A percentile compares a stretch with the other conserved stretches of the same genome.
Evolutionary conservation across 179 eudicot species (phyloP).

Genomic region (Corrigiola litoralis): DNA sequence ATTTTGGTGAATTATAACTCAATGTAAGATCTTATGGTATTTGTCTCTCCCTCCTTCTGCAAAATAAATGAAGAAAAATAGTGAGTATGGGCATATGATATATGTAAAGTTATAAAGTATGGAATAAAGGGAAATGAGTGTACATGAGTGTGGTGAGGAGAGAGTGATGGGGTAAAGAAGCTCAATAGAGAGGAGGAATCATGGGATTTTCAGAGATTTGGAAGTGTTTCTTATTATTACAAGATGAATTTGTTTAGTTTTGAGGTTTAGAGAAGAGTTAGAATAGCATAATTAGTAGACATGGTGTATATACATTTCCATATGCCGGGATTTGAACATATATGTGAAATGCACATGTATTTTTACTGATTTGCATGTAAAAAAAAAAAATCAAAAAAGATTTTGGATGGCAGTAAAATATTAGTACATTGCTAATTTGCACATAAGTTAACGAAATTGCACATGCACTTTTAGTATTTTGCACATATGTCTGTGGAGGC

Average conservation of each 20-base stretch:
- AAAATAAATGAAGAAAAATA: not conserved
- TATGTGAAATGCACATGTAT: not conserved
- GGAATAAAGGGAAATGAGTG: not conserved
- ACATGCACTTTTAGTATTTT: too few species aligned
- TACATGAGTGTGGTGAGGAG: conserved; percentile 8
- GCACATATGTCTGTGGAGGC: too few species aligned
- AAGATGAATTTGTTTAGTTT: too few species aligned
- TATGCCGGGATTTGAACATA: not conserved
- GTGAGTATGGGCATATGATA: not conserved
- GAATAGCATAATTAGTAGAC: not conserved
- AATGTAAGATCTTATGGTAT: conserved; percentile 13
- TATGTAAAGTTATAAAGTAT: not conserved
- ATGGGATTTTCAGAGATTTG: not conserved
- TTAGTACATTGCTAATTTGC: too few species aligned
- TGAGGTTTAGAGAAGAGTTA: too few species aligned
- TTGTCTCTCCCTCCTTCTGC: conserved; percentile 20
- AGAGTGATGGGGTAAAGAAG: not conserved
- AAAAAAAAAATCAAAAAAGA: too few species aligned
- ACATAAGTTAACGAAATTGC: too few species aligned
- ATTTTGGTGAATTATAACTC: conserved; percentile 10
- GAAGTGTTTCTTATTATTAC: not conserved
- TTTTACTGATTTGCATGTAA: too few species aligned
- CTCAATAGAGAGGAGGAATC: not conserved
- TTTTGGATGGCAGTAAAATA: too few species aligned
- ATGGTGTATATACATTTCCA: not conserved